Conservation (phyloP, 768 basidiomycete genomes). For the Amanita rimosa region DNA sequence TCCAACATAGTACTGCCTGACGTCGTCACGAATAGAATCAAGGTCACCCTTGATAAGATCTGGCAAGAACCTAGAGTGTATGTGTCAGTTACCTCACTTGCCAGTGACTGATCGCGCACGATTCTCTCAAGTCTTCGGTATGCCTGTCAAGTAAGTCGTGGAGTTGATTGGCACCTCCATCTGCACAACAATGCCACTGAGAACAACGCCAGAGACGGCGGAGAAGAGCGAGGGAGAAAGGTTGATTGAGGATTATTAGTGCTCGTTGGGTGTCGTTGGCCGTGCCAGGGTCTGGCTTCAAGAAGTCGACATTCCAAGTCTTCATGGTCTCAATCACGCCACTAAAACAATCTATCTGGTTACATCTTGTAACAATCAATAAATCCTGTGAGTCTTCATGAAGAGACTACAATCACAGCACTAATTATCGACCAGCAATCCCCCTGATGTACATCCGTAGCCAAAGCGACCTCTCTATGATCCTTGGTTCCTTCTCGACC, state of each 20-base stretch:
- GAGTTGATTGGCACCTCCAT: conserved; percentile 82
- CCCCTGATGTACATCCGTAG: not conserved
- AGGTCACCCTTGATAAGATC: conserved; percentile 90
- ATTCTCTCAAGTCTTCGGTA: conserved; percentile 4
- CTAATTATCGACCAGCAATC: not conserved
- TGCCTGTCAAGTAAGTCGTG: conserved; percentile 36
- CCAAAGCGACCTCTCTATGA: conserved; percentile 24
- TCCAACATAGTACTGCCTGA: conserved; percentile 51
- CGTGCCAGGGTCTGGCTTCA: conserved; percentile 12
- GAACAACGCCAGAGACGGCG: conserved; percentile 43
- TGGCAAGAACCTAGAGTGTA: conserved; percentile 56
- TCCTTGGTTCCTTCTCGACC: conserved; percentile 57
- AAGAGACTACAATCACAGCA: not conserved
- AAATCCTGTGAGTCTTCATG: too few relatives aligned
- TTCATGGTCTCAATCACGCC: conserved; percentile 6
- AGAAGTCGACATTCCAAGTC: conserved; percentile 34
- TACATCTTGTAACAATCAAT: too few relatives aligned
- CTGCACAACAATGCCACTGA: conserved; percentile 60
- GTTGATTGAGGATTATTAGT: conserved; percentile 86
- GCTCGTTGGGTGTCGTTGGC: conserved; percentile 26
- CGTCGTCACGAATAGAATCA: conserved; percentile 76
- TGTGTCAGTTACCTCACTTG: not conserved
- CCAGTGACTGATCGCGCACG: not conserved
- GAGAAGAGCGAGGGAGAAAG: conserved; percentile 59
- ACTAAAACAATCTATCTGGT: too few relatives aligned